Percentiles rank a stretch among this genome's conserved stretches.
phyloP scores from a whole-genome alignment of 2,329 filamentous ascomycete species.

The Leptodontidium sp. region DNA sequence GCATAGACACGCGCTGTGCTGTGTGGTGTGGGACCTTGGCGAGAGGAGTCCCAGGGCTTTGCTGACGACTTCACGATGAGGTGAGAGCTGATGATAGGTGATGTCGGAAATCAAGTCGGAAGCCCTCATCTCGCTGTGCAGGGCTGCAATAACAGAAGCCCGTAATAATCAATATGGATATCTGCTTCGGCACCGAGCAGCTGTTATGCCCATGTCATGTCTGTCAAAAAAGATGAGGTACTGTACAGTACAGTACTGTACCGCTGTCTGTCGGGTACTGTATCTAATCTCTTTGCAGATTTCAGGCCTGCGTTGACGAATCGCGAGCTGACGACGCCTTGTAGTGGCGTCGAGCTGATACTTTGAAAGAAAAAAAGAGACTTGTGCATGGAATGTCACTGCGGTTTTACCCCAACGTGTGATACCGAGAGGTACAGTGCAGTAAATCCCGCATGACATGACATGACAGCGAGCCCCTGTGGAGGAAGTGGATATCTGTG shows the following conservation, averaged over 20 bases:
- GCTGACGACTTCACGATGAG: not conserved
- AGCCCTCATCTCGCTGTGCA: not conserved
- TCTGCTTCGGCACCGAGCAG: not conserved
- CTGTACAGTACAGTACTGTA: too few relatives aligned
- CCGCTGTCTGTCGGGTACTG: not conserved
- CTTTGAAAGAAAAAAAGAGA: not conserved
- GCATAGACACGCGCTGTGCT: not conserved
- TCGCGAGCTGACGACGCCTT: not conserved
- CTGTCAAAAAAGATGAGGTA: not conserved
- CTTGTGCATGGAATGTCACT: not conserved
- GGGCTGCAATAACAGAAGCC: not conserved
- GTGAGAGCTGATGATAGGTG: slow-evolving; percentile 2
- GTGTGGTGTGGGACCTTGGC: not conserved
- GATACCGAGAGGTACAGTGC: not conserved
- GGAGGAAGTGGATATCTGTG: not conserved
- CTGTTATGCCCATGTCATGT: slow-evolving; percentile 5
- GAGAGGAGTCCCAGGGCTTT: not conserved
- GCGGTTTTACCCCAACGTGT: slow-evolving; percentile 4
- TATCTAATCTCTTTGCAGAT: slow-evolving; percentile 6
- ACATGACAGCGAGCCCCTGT: not conserved
- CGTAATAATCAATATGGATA: not conserved
- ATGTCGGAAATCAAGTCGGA: slow-evolving; percentile 10
- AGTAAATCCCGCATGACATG: not conserved
- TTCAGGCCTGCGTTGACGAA: slow-evolving; percentile 4
- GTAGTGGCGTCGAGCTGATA: slow-evolving; percentile 18